These are phyloP conservation scores for Neurospora terricola DNA, from an alignment of 495 filamentous ascomycete genomes.

Conservation along the genomic window DNA sequence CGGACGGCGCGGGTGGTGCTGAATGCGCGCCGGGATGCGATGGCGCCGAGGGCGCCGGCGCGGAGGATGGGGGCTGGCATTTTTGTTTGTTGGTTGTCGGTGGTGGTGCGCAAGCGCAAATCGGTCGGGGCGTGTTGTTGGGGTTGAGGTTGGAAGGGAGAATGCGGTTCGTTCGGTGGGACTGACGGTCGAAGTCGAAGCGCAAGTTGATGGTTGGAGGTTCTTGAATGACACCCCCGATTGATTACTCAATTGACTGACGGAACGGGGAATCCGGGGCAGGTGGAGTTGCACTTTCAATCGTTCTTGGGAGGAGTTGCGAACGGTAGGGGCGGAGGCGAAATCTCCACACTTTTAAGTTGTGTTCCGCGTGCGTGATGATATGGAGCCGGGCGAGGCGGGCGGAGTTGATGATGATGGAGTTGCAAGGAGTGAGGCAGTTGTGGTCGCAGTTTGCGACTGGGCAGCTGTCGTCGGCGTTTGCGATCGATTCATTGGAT, in stretches of 20 bases:
- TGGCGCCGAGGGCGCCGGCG: slow-evolving; percentile 6
- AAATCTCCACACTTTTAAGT: neutral
- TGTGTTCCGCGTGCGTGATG: neutral
- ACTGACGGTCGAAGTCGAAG: no score
- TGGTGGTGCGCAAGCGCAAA: no score
- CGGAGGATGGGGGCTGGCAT: neutral
- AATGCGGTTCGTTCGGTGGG: no score
- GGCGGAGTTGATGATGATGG: neutral
- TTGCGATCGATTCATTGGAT: neutral
- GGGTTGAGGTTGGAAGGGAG: neutral
- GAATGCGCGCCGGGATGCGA: slow-evolving; percentile 6
- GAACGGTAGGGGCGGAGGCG: neutral
- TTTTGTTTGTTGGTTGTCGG: neutral
- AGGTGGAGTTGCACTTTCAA: neutral
- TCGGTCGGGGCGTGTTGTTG: neutral
- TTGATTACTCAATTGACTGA: neutral
- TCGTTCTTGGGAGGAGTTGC: neutral
- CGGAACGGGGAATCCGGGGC: neutral
- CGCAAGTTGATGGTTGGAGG: neutral
- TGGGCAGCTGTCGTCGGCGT: neutral
- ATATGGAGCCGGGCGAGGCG: neutral
- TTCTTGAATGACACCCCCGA: neutral
- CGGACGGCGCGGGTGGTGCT: no score
- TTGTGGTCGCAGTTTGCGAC: neutral
- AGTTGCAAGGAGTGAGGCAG: neutral